Evolutionary conservation across 2,329 filamentous ascomycete genomes (phyloP).

Genomic region (Huntiella omanensis): DNA sequence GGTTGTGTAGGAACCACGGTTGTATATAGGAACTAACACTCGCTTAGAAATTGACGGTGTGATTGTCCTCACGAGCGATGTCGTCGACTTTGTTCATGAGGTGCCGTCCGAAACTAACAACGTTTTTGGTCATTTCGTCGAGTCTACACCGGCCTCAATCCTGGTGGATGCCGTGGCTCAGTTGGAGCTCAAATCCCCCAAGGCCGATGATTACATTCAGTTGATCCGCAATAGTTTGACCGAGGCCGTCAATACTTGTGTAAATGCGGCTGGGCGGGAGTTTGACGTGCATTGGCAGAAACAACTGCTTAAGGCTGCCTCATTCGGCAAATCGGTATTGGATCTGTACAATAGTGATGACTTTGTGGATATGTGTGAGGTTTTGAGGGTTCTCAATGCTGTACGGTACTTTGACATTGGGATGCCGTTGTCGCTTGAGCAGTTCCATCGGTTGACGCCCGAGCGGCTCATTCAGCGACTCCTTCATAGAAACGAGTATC

Average conservation of each 20-base stretch:
- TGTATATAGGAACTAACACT: not conserved
- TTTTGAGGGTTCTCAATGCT: constrained; percentile 76
- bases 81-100: constrained; percentile 94
- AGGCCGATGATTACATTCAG: constrained; percentile 94
- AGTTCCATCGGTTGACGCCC: constrained; percentile 77
- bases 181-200: constrained; percentile 82
- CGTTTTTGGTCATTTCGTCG: constrained; percentile 75
- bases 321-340: constrained; percentile 91
- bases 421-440: constrained; percentile 77
- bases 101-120: constrained; percentile 74
- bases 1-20: constrained; percentile 9
- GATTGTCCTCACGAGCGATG: constrained; percentile 72
- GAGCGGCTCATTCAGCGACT: constrained; percentile 74
- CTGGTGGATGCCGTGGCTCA: constrained; percentile 82
- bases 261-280: constrained; percentile 83
- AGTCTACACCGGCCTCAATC: constrained; percentile 79
- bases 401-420: constrained; percentile 83
- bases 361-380: constrained; percentile 97
- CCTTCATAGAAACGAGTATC: constrained; percentile 76
- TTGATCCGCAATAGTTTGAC: constrained; percentile 73
- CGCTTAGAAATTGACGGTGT: constrained; percentile 57
- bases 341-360: constrained; percentile 97
- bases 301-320: constrained; percentile 83
- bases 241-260: constrained; percentile 84
- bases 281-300: constrained; percentile 89